Conservation (phyloP, 805 yeast genomes). For the Lachancea meyersii region DNA sequence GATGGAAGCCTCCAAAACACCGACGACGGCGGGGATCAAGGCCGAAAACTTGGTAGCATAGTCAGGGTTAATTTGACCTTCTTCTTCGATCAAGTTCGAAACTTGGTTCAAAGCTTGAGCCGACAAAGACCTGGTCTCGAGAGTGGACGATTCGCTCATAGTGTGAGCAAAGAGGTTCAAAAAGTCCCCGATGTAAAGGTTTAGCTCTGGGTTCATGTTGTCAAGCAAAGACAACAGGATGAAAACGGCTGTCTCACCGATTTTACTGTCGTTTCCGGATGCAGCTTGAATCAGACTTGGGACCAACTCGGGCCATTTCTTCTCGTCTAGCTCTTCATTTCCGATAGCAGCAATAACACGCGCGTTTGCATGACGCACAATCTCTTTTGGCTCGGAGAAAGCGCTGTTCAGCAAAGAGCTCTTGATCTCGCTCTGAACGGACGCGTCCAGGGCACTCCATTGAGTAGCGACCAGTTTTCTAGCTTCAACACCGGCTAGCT, state of each 20-base stretch:
- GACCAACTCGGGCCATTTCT: slow-evolving; percentile 72
- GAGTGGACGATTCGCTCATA: slow-evolving; percentile 55
- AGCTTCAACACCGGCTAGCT: slow-evolving; percentile 94
- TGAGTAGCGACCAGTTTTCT: slow-evolving; percentile 69
- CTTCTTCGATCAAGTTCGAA: slow-evolving; percentile 61
- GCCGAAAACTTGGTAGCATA: slow-evolving; percentile 50
- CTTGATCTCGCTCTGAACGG: slow-evolving; percentile 56
- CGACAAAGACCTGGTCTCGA: slow-evolving; percentile 74
- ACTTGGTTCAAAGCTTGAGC: slow-evolving; percentile 70
- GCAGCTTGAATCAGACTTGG: slow-evolving; percentile 66
- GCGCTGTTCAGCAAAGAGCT: slow-evolving; percentile 62
- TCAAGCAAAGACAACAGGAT: slow-evolving; percentile 75
- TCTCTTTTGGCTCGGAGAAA: slow-evolving; percentile 53
- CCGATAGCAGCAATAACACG: slow-evolving; percentile 86
- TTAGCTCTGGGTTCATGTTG: slow-evolving; percentile 52
- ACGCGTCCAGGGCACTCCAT: slow-evolving; percentile 50
- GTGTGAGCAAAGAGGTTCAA: slow-evolving; percentile 65
- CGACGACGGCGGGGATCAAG: slow-evolving; percentile 73
- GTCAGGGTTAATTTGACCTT: slow-evolving; percentile 41
- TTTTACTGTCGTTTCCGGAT: slow-evolving; percentile 45
- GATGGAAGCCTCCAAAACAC: slow-evolving; percentile 70
- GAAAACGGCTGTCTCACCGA: slow-evolving; percentile 78
- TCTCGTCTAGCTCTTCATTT: slow-evolving; percentile 59
- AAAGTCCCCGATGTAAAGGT: slow-evolving; percentile 56
- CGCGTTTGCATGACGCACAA: slow-evolving; percentile 82